Percentiles rank a stretch among this genome's conserved stretches.
phyloP scores from a whole-genome alignment of 2,329 filamentous ascomycete genomes.

The Aspergillus ruber region DNA sequence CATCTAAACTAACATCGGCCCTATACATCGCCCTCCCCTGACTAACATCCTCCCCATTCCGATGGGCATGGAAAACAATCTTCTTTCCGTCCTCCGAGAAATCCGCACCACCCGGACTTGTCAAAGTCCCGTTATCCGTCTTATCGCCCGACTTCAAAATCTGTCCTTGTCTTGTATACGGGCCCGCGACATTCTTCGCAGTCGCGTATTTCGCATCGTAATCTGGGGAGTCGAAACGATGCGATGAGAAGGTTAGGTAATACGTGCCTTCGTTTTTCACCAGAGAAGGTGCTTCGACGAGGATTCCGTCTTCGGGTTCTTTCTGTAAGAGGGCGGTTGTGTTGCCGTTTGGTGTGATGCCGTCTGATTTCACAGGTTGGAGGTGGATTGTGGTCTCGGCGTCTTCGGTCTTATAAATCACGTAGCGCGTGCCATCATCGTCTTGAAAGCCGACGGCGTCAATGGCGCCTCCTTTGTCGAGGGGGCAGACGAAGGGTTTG shows the following conservation, averaged over 20 bases:
- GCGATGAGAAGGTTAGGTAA: conserved; percentile 57
- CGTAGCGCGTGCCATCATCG: conserved; percentile 53
- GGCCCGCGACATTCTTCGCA: conserved; percentile 31
- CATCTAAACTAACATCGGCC: conserved; percentile 20
- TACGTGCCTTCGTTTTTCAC: conserved; percentile 42
- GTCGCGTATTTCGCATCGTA: conserved; percentile 60
- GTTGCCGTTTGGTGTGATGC: conserved; percentile 47
- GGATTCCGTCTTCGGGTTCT: conserved; percentile 56
- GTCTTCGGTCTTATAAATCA: conserved; percentile 62
- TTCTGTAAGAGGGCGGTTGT: conserved; percentile 55
- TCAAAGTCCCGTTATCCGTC: conserved; percentile 20
- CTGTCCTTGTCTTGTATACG: conserved; percentile 28
- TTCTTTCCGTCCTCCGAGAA: conserved; percentile 21
- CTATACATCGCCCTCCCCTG: conserved; percentile 23
- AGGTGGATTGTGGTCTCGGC: conserved; percentile 46
- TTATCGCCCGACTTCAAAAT: conserved; percentile 29
- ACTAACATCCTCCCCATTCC: conserved; percentile 13
- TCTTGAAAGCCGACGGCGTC: conserved; percentile 53
- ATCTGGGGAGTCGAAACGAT: conserved; percentile 48
- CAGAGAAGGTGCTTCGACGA: conserved; percentile 57
- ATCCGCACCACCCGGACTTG: conserved; percentile 26
- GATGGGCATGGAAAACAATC: conserved; percentile 28
- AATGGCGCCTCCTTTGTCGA: conserved; percentile 54
- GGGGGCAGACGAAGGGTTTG: conserved; percentile 48
- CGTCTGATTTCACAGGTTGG: conserved; percentile 39